Base-by-base conservation (phyloP, 768 basidiomycete genomes). In the Kwoniella bestiolae region DNA sequence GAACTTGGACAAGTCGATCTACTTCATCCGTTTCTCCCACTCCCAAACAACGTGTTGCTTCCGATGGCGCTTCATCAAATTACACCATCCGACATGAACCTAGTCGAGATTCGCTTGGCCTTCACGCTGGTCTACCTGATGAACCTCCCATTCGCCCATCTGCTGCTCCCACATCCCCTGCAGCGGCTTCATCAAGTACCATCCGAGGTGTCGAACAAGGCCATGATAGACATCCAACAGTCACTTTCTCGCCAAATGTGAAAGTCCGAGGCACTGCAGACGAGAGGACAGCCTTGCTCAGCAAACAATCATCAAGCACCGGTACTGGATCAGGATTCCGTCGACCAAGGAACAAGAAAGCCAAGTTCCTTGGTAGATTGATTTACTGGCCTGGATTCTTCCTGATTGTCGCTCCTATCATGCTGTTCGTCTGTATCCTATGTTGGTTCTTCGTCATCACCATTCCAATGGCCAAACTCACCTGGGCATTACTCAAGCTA, bases 361-460 rank as follows among this genome's bases (percentile, higher is more conserved):
- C 74, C 8, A 75, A 76, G 21, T 35, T 73, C 34, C 81, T 94
- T 8, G 92, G 92, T 18, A 87, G 87, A 73, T 77, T 86, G n/a
- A 83, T 85, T 73, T 99, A 93, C 83, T 97, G 93, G 91, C 81
- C 90, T 34, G 82, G 85, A 7, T 87, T 97, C 79, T 81, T 87
- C 69, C 83, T 84, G 67, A 83, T 96, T 77, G 89, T 99, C 73
- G 90, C 92, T 0, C 96, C 96, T 5, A 83, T 92, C 67, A 89
- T 98, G 86, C 85, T 96, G 59, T 61, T 90, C 67, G 91, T 92
- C 29, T 96, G 93, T 80, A 75, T 91, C 68, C 83, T 92, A 56
- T 98, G 96, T 83, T 99, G 94, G 94, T 93, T 85, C n/a, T 85
- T 93, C 66, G 88, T 99, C 66, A 85, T 99, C 78, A 91, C 94